phyloP scores from a whole-genome alignment of 1,284 basidiomycete genomes.

The Moesziomyces sp. region DNA sequence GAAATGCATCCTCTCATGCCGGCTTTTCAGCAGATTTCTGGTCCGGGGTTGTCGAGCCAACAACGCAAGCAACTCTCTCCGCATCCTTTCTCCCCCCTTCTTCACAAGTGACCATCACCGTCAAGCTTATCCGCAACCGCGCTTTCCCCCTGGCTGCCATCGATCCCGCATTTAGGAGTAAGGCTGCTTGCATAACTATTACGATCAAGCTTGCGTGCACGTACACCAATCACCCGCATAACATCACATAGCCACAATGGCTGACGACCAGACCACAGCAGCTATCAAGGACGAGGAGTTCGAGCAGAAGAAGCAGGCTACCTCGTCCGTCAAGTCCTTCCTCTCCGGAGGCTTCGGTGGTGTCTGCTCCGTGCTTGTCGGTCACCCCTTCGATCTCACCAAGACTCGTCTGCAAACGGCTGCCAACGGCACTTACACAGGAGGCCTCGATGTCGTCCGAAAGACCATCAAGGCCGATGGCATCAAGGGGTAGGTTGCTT shows the following conservation, averaged over 20 bases:
- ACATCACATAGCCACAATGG: slow-evolving; percentile 40
- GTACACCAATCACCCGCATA: slow-evolving; percentile 2
- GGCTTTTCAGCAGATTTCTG: neutral
- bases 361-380: slow-evolving; percentile 84
- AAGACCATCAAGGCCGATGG: slow-evolving; percentile 91
- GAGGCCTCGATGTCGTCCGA: slow-evolving; percentile 91
- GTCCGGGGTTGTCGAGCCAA: neutral
- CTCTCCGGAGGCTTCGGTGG: slow-evolving; percentile 86
- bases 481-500: slow-evolving; percentile 75
- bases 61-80: too few relatives aligned
- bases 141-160: neutral
- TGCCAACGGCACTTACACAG: slow-evolving; percentile 85
- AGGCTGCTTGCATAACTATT: neutral
- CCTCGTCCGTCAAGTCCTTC: slow-evolving; percentile 66
- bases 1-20: neutral
- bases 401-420: slow-evolving; percentile 95
- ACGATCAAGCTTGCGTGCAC: neutral
- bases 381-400: slow-evolving; percentile 96
- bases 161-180: neutral
- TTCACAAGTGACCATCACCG: neutral
- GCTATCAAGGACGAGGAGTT: slow-evolving; percentile 52
- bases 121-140: neutral
- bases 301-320: slow-evolving; percentile 57
- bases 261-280: slow-evolving; percentile 55
- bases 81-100: neutral